Evolutionary conservation across 2,329 filamentous ascomycete genomes (phyloP).

Genomic region (Emericellopsis cladophorae): DNA sequence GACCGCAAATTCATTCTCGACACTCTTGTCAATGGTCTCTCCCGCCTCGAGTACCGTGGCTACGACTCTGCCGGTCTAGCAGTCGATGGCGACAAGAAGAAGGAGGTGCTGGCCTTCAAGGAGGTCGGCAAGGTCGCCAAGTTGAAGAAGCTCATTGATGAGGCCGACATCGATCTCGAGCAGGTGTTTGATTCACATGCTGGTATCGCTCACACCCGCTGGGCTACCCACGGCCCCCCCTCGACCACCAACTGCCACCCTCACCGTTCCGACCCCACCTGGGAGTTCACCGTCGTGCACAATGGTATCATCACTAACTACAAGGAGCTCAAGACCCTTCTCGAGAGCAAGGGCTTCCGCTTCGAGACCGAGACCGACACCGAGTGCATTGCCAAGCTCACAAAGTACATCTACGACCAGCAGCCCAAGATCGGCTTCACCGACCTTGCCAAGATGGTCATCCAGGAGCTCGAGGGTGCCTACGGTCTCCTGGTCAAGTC

Average conservation of each 20-base stretch:
- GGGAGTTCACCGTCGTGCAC: slow-evolving; percentile 97
- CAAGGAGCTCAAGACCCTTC: slow-evolving; percentile 93
- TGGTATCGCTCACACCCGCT: slow-evolving; percentile 96
- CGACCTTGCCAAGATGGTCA: slow-evolving; percentile 90
- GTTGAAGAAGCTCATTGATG: slow-evolving; percentile 83
- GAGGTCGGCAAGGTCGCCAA: slow-evolving; percentile 99
- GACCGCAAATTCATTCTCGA: slow-evolving; percentile 93
- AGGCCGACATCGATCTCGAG: slow-evolving; percentile 69
- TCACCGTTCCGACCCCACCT: slow-evolving; percentile 86
- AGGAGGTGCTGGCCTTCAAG: slow-evolving; percentile 94
- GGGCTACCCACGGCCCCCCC: slow-evolving; percentile 94
- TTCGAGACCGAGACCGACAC: slow-evolving; percentile 99
- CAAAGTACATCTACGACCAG: slow-evolving; percentile 95
- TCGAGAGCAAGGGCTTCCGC: slow-evolving; percentile 88
- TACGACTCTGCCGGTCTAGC: slow-evolving; percentile 97
- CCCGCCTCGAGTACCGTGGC: slow-evolving; percentile 93
- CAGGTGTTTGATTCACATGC: slow-evolving; percentile 97
- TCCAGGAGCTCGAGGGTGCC: slow-evolving; percentile 94
- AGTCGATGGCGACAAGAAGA: slow-evolving; percentile 96
- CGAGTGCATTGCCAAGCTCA: slow-evolving; percentile 97
- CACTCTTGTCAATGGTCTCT: slow-evolving; percentile 90
- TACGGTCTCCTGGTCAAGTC: slow-evolving; percentile 98
- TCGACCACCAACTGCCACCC: slow-evolving; percentile 96
- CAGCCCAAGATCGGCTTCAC: slow-evolving; percentile 93
- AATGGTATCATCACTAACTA: slow-evolving; percentile 99